Conservation (phyloP, 768 basidiomycete genomes). For the Podaxis sp. region DNA sequence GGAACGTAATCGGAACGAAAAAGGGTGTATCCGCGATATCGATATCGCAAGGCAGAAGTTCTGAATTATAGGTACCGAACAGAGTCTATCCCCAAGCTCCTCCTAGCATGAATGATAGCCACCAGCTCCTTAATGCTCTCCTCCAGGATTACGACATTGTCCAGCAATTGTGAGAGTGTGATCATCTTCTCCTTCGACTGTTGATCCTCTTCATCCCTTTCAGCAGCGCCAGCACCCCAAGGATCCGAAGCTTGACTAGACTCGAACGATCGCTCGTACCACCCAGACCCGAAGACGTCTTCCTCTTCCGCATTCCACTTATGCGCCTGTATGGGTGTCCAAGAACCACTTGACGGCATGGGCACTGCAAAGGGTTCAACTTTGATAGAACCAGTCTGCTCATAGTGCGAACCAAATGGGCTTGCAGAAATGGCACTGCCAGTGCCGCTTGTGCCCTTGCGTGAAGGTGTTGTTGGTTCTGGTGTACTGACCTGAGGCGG, state of each 20-base stretch:
- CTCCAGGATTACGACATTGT: conserved; percentile 93
- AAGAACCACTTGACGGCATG: conserved; percentile 52
- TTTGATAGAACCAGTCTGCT: conserved; percentile 63
- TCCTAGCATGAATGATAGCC: conserved; percentile 78
- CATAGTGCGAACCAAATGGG: conserved; percentile 85
- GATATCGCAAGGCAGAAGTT: not conserved
- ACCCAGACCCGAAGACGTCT: conserved; percentile 64
- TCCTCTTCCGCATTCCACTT: conserved; percentile 62
- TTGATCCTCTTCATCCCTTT: conserved; percentile 29
- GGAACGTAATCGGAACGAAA: not conserved
- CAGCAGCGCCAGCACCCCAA: conserved; percentile 14
- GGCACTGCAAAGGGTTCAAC: conserved; percentile 70
- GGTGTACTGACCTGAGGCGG: conserved; percentile 22
- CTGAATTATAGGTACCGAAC: conserved; percentile 61
- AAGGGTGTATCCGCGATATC: not conserved
- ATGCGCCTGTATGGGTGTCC: conserved; percentile 52
- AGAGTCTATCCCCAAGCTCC: conserved; percentile 81
- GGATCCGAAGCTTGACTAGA: conserved; percentile 4
- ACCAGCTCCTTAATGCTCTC: conserved; percentile 92
- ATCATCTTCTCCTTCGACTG: conserved; percentile 37
- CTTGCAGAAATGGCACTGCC: conserved; percentile 45
- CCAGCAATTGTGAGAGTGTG: conserved; percentile 79
- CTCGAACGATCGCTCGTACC: conserved; percentile 23
- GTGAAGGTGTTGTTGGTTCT: conserved; percentile 45
- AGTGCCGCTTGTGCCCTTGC: conserved; percentile 19